A percentile compares a stretch with the other conserved stretches of the same genome.
Conservation (phyloP, 495 filamentous ascomycete genomes). For the Cairneyella variabilis region DNA sequence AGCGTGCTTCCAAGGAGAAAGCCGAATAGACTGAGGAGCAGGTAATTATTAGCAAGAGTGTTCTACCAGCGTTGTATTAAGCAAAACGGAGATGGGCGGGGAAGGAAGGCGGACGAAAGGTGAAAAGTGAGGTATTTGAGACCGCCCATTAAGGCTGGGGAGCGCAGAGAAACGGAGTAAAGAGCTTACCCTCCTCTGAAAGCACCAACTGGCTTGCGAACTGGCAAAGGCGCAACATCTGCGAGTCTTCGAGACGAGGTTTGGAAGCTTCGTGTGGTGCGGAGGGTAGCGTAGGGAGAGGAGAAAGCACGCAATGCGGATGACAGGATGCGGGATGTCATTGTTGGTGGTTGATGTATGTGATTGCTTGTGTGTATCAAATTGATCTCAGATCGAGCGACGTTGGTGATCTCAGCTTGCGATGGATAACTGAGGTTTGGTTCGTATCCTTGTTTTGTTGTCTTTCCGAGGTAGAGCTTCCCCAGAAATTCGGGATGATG, state of each 20-base stretch:
- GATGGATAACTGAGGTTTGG: neutral
- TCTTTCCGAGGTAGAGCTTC: constrained; percentile 2
- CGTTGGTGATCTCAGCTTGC: neutral
- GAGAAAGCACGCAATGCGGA: constrained; percentile 31
- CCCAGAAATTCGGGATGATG: neutral
- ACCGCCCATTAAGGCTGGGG: no score
- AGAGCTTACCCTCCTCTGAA: constrained; percentile 84
- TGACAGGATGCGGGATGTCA: constrained; percentile 44
- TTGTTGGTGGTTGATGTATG: constrained; percentile 22
- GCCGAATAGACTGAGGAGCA: constrained; percentile 68
- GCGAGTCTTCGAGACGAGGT: constrained; percentile 41
- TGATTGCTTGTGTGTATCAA: neutral
- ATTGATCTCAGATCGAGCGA: constrained; percentile 2
- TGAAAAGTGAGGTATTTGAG: no score
- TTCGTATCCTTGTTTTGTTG: constrained; percentile 11
- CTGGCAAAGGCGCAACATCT: constrained; percentile 48
- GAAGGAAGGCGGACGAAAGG: no score
- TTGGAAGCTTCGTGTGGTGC: constrained; percentile 32
- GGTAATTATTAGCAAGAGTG: neutral
- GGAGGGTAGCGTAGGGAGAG: constrained; percentile 23
- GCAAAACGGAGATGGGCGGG: no score
- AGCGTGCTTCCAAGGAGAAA: constrained; percentile 85
- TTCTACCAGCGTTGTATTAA: no score
- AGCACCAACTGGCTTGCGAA: constrained; percentile 79
- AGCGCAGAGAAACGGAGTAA: no score